phyloP scores from a whole-genome alignment of 2,329 filamentous ascomycete genomes.

The Coniosporium tulheliwenetii region DNA sequence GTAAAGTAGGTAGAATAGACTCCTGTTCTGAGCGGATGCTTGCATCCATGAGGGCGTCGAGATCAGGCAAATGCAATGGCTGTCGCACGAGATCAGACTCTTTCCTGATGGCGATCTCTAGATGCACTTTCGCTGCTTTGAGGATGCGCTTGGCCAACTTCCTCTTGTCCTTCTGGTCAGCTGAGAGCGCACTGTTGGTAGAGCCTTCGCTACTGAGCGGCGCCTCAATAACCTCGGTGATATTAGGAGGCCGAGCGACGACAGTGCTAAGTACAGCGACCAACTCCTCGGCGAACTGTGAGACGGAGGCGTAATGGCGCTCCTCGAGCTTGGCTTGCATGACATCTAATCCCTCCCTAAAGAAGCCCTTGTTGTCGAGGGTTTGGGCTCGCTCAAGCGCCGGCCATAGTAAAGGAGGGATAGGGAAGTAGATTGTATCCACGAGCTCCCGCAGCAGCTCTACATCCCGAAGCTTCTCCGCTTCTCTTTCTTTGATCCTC shows the following conservation, averaged over 20 bases:
- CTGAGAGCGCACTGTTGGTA: conserved; percentile 16
- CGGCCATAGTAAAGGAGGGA: conserved; percentile 59
- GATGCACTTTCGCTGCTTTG: conserved; percentile 60
- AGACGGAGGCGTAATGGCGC: conserved; percentile 43
- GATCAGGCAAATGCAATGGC: conserved; percentile 54
- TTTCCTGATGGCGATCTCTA: conserved; percentile 61
- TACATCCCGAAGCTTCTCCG: conserved; percentile 59
- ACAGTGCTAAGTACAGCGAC: conserved; percentile 39
- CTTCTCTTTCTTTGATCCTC: conserved; percentile 60
- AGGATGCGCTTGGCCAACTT: conserved; percentile 81
- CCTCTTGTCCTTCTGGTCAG: conserved; percentile 66
- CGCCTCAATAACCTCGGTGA: neutral
- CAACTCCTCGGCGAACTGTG: conserved; percentile 43
- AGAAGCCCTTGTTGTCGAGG: conserved; percentile 43
- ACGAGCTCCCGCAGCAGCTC: conserved; percentile 66
- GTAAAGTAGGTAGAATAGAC: conserved; percentile 11
- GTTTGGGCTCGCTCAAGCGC: conserved; percentile 66
- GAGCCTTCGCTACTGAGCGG: neutral
- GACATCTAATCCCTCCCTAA: conserved; percentile 35
- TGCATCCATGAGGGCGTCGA: conserved; percentile 57
- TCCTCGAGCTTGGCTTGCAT: conserved; percentile 38
- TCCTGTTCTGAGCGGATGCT: conserved; percentile 38
- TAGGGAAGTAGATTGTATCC: conserved; percentile 82
- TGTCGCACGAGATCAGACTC: conserved; percentile 69
- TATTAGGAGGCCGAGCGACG: conserved; percentile 28